These are phyloP conservation scores for Halenospora varia DNA, from an alignment of 495 filamentous ascomycete genomes.

Conservation along the genomic window DNA sequence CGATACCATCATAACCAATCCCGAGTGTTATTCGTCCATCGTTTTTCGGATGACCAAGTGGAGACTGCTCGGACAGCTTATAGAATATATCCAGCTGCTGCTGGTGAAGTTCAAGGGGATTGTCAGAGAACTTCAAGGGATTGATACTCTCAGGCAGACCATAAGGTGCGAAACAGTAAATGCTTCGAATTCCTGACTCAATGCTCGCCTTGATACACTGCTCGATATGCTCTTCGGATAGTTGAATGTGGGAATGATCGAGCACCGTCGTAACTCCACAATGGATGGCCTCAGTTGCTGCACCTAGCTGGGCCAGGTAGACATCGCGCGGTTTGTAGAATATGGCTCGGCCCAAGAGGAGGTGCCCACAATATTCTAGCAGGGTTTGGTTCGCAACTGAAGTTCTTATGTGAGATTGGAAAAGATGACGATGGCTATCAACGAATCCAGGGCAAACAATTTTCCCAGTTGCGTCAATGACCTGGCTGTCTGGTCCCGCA, in stretches of 20 bases:
- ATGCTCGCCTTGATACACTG: constrained; percentile 8
- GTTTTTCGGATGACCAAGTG: constrained; percentile 1
- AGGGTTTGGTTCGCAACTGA: constrained; percentile 7
- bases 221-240: constrained; percentile 5
- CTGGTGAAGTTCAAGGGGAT: constrained; percentile 1
- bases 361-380: constrained; percentile 8
- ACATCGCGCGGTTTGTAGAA: constrained; percentile 4
- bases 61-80: constrained; percentile 2
- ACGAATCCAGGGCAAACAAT: constrained; percentile 8
- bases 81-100: constrained; percentile 6
- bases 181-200: constrained; percentile 7
- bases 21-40: constrained; percentile 8
- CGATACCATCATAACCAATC: constrained; percentile 6
- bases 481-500: neutral
- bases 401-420: constrained; percentile 2
- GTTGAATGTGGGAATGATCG: constrained; percentile 8
- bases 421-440: constrained; percentile 6
- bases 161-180: constrained; percentile 8
- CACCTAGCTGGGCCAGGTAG: constrained; percentile 6
- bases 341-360: constrained; percentile 1
- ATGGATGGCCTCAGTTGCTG: constrained; percentile 7
- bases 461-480: constrained; percentile 8
- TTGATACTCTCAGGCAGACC: constrained; percentile 5
- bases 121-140: constrained; percentile 5
- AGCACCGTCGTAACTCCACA: constrained; percentile 7